phyloP scores from a whole-genome alignment of 2,329 filamentous ascomycete genomes.

The Stachybotrys chartarum region DNA sequence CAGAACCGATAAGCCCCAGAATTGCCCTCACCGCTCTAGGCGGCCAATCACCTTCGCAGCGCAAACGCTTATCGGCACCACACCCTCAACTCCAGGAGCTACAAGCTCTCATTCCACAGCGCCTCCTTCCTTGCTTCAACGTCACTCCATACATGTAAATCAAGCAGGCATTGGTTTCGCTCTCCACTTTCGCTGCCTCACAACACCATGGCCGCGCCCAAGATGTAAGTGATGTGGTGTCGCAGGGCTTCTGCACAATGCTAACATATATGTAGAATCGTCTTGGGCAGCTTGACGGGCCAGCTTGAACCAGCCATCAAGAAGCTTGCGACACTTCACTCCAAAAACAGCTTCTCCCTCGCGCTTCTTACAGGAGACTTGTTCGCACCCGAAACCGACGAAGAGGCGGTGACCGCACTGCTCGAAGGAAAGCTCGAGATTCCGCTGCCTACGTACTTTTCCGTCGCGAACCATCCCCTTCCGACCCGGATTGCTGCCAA shows the following conservation, averaged over 20 bases:
- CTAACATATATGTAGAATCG: slow-evolving; percentile 46
- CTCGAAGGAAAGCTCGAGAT: slow-evolving; percentile 66
- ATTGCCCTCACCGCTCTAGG: slow-evolving; percentile 2
- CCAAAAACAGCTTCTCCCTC: slow-evolving; percentile 83
- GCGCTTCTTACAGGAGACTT: slow-evolving; percentile 80
- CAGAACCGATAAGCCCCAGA: slow-evolving; percentile 25
- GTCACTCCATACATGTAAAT: slow-evolving; percentile 1
- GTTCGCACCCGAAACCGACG: slow-evolving; percentile 57
- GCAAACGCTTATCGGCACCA: slow-evolving; percentile 24
- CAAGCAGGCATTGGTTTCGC: slow-evolving; percentile 3
- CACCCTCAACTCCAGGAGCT: not conserved
- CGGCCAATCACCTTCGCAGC: slow-evolving; percentile 22
- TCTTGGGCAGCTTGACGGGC: slow-evolving; percentile 78
- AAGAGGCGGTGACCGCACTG: slow-evolving; percentile 54
- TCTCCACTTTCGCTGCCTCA: slow-evolving; percentile 7
- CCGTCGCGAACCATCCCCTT: slow-evolving; percentile 65
- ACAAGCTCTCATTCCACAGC: slow-evolving; percentile 1
- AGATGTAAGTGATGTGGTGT: slow-evolving; percentile 31
- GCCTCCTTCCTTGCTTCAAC: not conserved
- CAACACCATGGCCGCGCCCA: slow-evolving; percentile 36
- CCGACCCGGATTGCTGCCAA: slow-evolving; percentile 65
- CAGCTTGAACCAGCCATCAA: slow-evolving; percentile 67
- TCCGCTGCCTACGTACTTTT: slow-evolving; percentile 85
- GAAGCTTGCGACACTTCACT: slow-evolving; percentile 73
- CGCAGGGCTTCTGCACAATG: not conserved